phyloP scores from a whole-genome alignment of 1,139 yeast genomes.

The Blastobotrys elegans region DNA sequence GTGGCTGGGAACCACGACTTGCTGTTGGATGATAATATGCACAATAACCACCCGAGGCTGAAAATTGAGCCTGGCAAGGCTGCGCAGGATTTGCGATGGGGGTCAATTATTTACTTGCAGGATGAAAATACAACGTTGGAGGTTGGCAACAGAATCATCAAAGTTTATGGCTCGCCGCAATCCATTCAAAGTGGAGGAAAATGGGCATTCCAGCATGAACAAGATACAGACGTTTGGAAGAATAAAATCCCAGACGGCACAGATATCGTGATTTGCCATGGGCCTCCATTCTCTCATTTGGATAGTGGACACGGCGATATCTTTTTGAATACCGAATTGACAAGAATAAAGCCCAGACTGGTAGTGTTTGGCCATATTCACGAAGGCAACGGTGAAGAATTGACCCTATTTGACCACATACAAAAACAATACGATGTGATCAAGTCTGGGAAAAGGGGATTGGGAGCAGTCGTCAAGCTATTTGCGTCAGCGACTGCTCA shows the following conservation, averaged over 20 bases:
- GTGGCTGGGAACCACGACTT: slow-evolving; percentile 9
- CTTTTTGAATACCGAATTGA: slow-evolving; percentile 1
- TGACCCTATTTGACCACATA: slow-evolving; percentile 4
- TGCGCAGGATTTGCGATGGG: slow-evolving; percentile 7
- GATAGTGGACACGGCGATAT: neutral
- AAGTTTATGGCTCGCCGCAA: slow-evolving; percentile 4
- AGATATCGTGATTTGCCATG: slow-evolving; percentile 5
- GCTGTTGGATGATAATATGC: neutral
- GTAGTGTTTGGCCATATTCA: slow-evolving; percentile 10
- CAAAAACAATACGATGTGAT: slow-evolving; percentile 3
- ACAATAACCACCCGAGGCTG: neutral
- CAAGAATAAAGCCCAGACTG: slow-evolving; percentile 5
- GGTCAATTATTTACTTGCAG: slow-evolving; percentile 6
- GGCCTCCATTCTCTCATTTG: slow-evolving; percentile 7
- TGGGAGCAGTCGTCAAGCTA: neutral
- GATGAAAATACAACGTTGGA: neutral
- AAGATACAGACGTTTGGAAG: neutral
- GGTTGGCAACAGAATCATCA: neutral
- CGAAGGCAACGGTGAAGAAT: slow-evolving; percentile 5
- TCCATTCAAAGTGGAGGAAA: neutral
- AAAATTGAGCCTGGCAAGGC: neutral
- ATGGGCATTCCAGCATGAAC: slow-evolving; percentile 7
- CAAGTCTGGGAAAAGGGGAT: neutral
- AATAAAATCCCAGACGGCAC: neutral
- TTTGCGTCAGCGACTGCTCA: neutral